Evolutionary conservation across 1,139 yeast species (phyloP).

Genomic region (Yarrowia galli): DNA sequence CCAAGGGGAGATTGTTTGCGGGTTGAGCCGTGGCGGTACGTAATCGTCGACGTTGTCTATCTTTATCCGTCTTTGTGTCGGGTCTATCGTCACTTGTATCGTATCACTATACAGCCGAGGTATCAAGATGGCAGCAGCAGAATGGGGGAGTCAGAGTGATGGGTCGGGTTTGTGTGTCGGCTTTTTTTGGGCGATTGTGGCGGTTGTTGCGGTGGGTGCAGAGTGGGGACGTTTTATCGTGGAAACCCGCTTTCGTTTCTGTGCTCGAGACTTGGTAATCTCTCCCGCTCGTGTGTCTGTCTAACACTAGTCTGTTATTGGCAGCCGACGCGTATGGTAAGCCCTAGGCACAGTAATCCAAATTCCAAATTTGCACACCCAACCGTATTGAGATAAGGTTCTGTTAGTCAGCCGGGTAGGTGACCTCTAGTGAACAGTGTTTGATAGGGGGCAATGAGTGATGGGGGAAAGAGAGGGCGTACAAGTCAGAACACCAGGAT

Average conservation of each 20-base stretch:
- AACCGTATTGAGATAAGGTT: slow-evolving; percentile 28
- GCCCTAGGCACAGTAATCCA: slow-evolving; percentile 2
- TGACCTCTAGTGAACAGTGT: too few relatives aligned
- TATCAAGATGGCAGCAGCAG: background rate
- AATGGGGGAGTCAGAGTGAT: background rate
- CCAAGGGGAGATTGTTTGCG: too few relatives aligned
- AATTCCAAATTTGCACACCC: slow-evolving; percentile 35
- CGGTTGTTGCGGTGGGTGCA: too few relatives aligned
- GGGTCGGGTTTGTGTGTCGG: background rate
- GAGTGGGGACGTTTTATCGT: too few relatives aligned
- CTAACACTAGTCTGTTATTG: background rate
- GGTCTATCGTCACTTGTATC: background rate
- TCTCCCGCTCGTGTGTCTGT: slow-evolving; percentile 9
- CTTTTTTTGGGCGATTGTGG: too few relatives aligned
- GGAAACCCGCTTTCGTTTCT: too few relatives aligned
- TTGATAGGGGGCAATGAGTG: too few relatives aligned
- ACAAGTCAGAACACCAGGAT: too few relatives aligned
- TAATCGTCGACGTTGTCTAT: background rate
- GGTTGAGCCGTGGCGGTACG: too few relatives aligned
- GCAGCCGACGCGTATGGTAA: slow-evolving; percentile 31
- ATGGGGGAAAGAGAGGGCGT: too few relatives aligned
- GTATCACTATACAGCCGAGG: background rate
- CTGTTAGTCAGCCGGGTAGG: slow-evolving; percentile 1
- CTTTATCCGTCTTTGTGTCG: background rate
- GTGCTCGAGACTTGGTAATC: background rate